Base-by-base conservation (phyloP, 192 early-diverging fungal species). In the Chytriomyces sp. region DNA sequence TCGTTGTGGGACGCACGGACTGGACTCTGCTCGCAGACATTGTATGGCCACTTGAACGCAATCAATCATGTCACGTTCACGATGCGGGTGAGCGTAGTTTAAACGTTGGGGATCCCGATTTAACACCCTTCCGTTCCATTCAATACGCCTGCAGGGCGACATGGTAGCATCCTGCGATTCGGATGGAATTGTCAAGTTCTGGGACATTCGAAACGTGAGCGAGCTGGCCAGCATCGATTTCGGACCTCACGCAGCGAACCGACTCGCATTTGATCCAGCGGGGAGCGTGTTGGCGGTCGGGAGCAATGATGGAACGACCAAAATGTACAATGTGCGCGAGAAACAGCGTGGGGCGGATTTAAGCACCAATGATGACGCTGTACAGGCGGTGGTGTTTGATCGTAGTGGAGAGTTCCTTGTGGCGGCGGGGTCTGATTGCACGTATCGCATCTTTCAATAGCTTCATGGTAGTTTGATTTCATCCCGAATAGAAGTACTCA, bases 1-100 rank as follows among this genome's bases (percentile, higher is more conserved):
- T 81, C 80, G 6, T 64, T 85, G 39, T 87, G 86, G 86, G 86
- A 87, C 64, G 75, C 81, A 6, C 75, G 86, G 10, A 82, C 84
- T 1, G 83, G 80, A 32, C 67, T 82, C 8, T 82, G 80, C 41
- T 54, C 68, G 31, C 84, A 85, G 67, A 87, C 86, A 3, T 73
- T 87, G 22, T 87, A 73, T 71, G 83, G 84, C 12, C 86, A 87
- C 68, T 64, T 62, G 62, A 85, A 84, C 64, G 77, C 86, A 10
- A 77, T 87, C 31, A 87, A 87, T 60, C 56, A 67, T 57, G 80
- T 78, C 5, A 39, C 74, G 3, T 77, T 86, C 41, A 66, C 75
- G 0, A 28, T 81, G 2, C 55, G 61, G 53, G 84, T 80, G 62
- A 32, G 67, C 22, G 4, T 26, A 3, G 7, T 53, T 7, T 32